phyloP scores from a whole-genome alignment of 2,329 filamentous ascomycete genomes.

The Fusarium sp. region DNA sequence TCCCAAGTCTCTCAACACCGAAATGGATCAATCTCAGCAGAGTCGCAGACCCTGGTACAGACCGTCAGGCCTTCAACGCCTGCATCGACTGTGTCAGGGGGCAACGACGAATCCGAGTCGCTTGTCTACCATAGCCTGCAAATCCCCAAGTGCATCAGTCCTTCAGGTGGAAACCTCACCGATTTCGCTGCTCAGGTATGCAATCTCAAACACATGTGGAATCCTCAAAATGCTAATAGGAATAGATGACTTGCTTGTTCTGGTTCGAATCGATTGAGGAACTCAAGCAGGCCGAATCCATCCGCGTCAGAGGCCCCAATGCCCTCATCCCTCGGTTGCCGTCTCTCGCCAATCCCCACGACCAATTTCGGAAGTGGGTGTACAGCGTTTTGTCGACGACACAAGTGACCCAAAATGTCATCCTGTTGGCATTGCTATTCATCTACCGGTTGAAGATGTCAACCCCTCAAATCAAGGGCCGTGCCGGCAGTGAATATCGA shows the following conservation, averaged over 20 bases:
- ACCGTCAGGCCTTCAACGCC: conserved; percentile 50
- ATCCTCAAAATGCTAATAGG: conserved; percentile 8
- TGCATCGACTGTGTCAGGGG: conserved; percentile 40
- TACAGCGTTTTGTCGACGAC: conserved; percentile 90
- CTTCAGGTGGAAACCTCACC: conserved; percentile 77
- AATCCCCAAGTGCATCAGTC: conserved; percentile 79
- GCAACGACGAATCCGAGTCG: conserved; percentile 52
- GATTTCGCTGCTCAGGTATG: conserved; percentile 85
- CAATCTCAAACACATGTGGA: background rate
- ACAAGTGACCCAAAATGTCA: conserved; percentile 95
- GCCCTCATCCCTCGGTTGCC: conserved; percentile 64
- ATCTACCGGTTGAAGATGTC: conserved; percentile 92
- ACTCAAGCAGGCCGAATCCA: conserved; percentile 76
- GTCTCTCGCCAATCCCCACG: conserved; percentile 77
- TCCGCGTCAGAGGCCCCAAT: conserved; percentile 54
- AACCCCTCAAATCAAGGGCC: conserved; percentile 89
- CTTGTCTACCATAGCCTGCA: conserved; percentile 70
- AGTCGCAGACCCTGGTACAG: conserved; percentile 39
- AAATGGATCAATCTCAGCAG: conserved; percentile 31
- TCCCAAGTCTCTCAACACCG: conserved; percentile 21
- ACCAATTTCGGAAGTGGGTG: conserved; percentile 93
- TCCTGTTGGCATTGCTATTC: conserved; percentile 88
- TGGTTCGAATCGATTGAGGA: conserved; percentile 95
- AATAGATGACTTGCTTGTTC: conserved; percentile 93
- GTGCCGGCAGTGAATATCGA: conserved; percentile 91